Conservation (phyloP, 169 alveolate species). For the Prorocentrum cordatum region DNA sequence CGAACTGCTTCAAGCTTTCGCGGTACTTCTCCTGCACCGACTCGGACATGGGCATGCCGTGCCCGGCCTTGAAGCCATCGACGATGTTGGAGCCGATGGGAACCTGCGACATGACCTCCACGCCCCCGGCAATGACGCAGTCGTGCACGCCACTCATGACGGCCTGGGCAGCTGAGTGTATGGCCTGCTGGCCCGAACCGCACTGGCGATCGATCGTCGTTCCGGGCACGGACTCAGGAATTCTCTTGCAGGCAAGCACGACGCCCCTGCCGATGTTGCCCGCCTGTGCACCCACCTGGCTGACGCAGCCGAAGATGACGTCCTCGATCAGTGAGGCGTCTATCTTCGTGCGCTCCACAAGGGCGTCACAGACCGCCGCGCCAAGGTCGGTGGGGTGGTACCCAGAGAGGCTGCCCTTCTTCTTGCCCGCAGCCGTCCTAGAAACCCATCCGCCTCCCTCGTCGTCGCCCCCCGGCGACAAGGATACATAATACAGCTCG, state of each 20-base stretch:
- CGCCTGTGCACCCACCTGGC: conserved; percentile 67
- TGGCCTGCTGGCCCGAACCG: conserved; percentile 55
- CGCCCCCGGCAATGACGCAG: conserved; percentile 67
- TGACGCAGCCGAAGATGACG: conserved; percentile 58
- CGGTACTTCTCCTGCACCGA: conserved; percentile 20
- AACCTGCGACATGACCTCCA: conserved; percentile 13
- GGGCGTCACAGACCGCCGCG: conserved; percentile 56
- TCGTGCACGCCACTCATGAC: conserved; percentile 69
- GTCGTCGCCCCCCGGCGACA: too few relatives aligned
- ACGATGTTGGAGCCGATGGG: conserved; percentile 60
- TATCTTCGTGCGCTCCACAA: conserved; percentile 23
- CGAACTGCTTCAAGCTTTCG: conserved; percentile 33
- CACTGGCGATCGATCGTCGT: conserved; percentile 50
- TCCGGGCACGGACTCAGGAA: conserved; percentile 60
- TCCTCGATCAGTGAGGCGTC: conserved; percentile 23
- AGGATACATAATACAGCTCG: too few relatives aligned
- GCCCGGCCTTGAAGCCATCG: conserved; percentile 59
- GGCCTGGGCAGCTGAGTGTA: conserved; percentile 58
- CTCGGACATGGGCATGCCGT: conserved; percentile 56
- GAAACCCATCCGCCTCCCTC: too few relatives aligned
- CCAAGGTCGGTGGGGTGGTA: conserved; percentile 60
- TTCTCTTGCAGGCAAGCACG: conserved; percentile 20
- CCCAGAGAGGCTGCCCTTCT: conserved; percentile 54
- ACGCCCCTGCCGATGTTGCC: conserved; percentile 31
- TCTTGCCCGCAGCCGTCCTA: conserved; percentile 59